These are phyloP conservation scores for Babesia caballi DNA, from an alignment of 169 alveolate genomes.

Conservation along the genomic window DNA sequence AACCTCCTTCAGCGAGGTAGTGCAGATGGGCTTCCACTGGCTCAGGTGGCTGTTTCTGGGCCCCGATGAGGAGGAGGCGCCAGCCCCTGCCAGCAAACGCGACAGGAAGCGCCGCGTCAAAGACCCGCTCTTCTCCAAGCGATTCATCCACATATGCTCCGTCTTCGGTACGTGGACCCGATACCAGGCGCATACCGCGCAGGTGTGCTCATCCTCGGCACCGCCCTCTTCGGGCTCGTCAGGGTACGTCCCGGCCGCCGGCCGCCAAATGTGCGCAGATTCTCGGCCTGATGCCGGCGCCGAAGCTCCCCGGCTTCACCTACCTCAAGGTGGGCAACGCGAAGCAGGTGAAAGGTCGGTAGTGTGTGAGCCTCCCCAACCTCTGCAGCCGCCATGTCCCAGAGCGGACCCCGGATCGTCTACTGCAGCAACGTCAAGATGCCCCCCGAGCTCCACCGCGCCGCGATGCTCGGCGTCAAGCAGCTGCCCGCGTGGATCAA, in stretches of 20 bases:
- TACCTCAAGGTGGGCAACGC: slow-evolving; percentile 3
- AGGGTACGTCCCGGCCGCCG: background rate
- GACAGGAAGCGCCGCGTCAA: background rate
- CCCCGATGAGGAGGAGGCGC: background rate
- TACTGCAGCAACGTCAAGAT: slow-evolving; percentile 18
- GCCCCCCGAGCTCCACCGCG: background rate
- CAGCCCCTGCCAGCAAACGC: background rate
- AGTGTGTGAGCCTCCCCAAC: background rate
- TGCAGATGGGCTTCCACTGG: too few relatives aligned
- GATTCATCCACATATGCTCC: background rate
- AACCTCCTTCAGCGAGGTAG: too few relatives aligned
- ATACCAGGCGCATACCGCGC: background rate
- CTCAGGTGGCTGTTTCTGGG: background rate
- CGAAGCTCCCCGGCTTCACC: slow-evolving; percentile 19
- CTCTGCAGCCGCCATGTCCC: background rate
- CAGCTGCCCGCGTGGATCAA: slow-evolving; percentile 12
- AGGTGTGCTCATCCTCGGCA: slow-evolving; percentile 10
- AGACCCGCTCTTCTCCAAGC: background rate
- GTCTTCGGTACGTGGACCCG: background rate
- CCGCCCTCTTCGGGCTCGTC: background rate
- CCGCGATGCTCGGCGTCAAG: background rate
- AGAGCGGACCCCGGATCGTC: slow-evolving; percentile 24
- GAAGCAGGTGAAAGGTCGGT: slow-evolving; percentile 11
- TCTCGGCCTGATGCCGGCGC: slow-evolving; percentile 8
- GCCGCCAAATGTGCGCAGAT: background rate